Conservation (phyloP, 192 early-diverging fungal genomes). For the Gigaspora rosea region DNA sequence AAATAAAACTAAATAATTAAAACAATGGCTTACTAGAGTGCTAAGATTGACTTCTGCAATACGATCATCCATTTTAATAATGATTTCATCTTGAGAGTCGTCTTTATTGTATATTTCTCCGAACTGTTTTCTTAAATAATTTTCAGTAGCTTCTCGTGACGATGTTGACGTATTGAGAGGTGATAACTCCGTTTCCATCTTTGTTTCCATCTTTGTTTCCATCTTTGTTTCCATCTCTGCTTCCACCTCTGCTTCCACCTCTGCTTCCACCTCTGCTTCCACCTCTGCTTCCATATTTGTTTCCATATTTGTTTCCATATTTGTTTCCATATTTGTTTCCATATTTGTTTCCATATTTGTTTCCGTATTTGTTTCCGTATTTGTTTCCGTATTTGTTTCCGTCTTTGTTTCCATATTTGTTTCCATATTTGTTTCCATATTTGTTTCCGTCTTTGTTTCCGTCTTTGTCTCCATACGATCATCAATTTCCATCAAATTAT, state of each 20-base stretch:
- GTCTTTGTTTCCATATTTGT: too few relatives aligned
- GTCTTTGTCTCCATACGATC: neutral
- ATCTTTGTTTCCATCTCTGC: neutral
- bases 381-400: neutral
- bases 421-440: neutral
- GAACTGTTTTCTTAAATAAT: constrained; percentile 20
- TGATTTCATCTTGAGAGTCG: constrained; percentile 20
- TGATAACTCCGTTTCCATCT: neutral
- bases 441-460: neutral
- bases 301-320: too few relatives aligned
- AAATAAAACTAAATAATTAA: neutral
- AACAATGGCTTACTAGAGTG: constrained; percentile 8
- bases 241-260: neutral
- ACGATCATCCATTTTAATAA: constrained; percentile 15
- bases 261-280: too few relatives aligned
- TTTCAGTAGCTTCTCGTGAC: neutral
- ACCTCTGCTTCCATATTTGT: too few relatives aligned
- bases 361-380: too few relatives aligned
- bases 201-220: neutral
- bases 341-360: too few relatives aligned
- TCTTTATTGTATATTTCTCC: constrained; percentile 13
- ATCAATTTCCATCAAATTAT: neutral
- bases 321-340: too few relatives aligned
- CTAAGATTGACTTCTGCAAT: constrained; percentile 23
- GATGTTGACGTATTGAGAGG: neutral